phyloP scores from a whole-genome alignment of 495 filamentous ascomycete genomes.

The Xylaria acuta region DNA sequence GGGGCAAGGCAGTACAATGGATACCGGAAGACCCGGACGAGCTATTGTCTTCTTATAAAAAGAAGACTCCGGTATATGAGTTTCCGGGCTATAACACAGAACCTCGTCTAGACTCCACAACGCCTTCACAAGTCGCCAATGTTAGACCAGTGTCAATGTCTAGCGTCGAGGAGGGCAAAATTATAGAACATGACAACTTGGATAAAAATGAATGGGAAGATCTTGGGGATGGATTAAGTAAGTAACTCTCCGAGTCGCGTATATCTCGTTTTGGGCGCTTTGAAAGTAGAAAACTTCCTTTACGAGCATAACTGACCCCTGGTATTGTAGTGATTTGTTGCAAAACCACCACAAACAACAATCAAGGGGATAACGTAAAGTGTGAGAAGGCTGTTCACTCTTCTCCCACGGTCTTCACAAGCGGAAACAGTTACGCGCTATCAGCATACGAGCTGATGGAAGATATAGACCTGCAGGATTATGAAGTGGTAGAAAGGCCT shows the following conservation, averaged over 20 bases:
- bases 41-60: neutral
- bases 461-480: neutral
- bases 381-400: neutral
- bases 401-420: neutral
- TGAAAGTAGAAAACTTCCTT: no score
- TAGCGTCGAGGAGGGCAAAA: neutral
- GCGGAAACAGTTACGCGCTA: neutral
- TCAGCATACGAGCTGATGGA: neutral
- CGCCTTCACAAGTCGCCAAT: neutral
- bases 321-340: neutral
- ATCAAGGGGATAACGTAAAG: neutral
- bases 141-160: neutral
- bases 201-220: conserved; percentile 8
- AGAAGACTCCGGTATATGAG: neutral
- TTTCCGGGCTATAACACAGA: neutral
- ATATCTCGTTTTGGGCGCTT: neutral
- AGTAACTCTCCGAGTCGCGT: neutral
- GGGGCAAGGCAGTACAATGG: neutral
- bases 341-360: neutral
- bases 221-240: neutral
- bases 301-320: neutral
- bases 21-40: neutral
- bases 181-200: neutral
- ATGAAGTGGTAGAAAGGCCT: neutral
- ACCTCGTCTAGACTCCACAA: neutral